Base-by-base conservation (phyloP, 129 eudicot species). In the Flaveria trinervia region DNA sequence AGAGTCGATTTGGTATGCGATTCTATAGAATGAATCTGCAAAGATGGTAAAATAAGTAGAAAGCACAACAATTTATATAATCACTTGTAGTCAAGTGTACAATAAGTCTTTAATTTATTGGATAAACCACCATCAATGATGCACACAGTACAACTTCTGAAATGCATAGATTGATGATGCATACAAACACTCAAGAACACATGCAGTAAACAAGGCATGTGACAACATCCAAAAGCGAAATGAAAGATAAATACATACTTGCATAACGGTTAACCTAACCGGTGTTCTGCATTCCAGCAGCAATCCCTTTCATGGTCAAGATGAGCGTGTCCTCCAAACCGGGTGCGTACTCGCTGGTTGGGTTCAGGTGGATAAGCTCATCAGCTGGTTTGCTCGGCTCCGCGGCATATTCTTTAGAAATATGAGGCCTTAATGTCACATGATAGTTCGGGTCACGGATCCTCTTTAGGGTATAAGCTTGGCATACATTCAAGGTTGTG, bases 261-360 rank as follows among this genome's bases (percentile, higher is more conserved):
- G 22, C 22, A 20, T 20, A 20, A 20, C 22, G 22, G 22, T 20
- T 20, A 20, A 20, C 22, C 22, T 20, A 20, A 20, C 22, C 22
- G 22, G 22, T 20, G 22, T 20, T 20, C 22, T 20, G 22, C 22
- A 20, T 20, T 20, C 22, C 22, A 20, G 22, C 22, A 20, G 22
- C 22, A 20, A 20, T 20, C 22, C 22, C 22, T 20, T n/a, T n/a
- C n/a, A n/a, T n/a, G n/a, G n/a, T n/a, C n/a, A n/a, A n/a, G n/a
- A n/a, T n/a, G n/a, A n/a, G n/a, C n/a, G n/a, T n/a, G 45, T 20
- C 98, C 83, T 94, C 98, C 81, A 94, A 80, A n/a, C 98, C 98
- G 7, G 98, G 98, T 11, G 98, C 98, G 30, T 94, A 94, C 73
- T 94, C 98, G 48, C 98, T 94, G 3, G 91, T 84, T 6, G 97